A percentile compares a stretch with the other conserved stretches of the same genome.
Conservation (phyloP, 257 asterid genomes). For the Paulownia fortunei region DNA sequence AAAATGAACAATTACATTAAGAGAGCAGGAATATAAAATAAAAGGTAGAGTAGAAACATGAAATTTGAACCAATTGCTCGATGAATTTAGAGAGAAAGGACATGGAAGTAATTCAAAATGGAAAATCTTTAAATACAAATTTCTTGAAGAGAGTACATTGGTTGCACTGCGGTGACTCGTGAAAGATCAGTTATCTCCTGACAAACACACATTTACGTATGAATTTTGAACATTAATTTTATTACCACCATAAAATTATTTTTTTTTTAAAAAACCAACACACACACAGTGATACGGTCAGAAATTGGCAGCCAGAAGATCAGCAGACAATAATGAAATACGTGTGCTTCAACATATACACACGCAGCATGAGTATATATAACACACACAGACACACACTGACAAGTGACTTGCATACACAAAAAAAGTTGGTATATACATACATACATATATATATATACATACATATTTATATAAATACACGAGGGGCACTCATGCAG, state of each 20-base stretch:
- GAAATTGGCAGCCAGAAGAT: constrained; percentile 28
- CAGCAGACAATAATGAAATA: constrained; percentile 30
- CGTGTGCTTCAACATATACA: constrained; percentile 23
- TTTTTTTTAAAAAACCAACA: background rate
- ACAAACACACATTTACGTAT: background rate
- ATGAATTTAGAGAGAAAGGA: too few species aligned
- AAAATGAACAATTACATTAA: too few species aligned
- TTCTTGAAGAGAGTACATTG: background rate
- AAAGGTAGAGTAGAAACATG: too few species aligned
- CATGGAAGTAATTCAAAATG: too few species aligned
- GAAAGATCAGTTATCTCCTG: background rate
- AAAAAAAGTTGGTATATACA: background rate
- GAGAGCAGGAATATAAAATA: too few species aligned
- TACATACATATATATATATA: background rate
- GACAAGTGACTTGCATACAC: constrained; percentile 27
- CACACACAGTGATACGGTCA: background rate
- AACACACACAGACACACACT: constrained; percentile 16
- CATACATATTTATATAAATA: background rate
- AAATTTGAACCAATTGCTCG: too few species aligned
- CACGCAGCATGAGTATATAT: background rate
- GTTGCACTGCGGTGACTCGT: constrained; percentile 28
- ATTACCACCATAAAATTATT: background rate
- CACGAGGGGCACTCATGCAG: constrained; percentile 37
- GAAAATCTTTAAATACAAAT: background rate
- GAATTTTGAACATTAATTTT: background rate